A percentile compares a stretch with the other conserved stretches of the same genome.
phyloP scores from a whole-genome alignment of 176 grass and related monocot genomes.

The Panicum miliaceum region DNA sequence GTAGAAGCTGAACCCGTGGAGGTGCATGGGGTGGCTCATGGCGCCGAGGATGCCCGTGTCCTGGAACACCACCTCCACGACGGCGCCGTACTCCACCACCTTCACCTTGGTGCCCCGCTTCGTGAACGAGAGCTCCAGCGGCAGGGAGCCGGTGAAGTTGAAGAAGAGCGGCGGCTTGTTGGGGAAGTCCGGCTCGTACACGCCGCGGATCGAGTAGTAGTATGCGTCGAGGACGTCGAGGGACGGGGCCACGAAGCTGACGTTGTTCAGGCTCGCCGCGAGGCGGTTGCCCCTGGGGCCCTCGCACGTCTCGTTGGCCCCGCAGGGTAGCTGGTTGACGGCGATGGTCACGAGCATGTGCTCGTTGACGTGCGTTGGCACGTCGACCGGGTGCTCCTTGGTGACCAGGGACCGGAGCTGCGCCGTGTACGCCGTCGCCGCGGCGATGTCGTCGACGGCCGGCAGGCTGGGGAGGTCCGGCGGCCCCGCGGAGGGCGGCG shows the following conservation, averaged over 20 bases:
- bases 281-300: neutral
- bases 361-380: constrained; percentile 27
- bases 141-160: constrained; percentile 40
- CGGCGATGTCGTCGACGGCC: neutral
- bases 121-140: neutral
- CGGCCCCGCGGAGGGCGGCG: neutral
- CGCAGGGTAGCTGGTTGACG: constrained; percentile 34
- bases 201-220: constrained; percentile 17
- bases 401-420: constrained; percentile 37
- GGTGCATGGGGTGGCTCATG: constrained; percentile 52
- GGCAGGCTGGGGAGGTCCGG: constrained; percentile 30
- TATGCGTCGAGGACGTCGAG: constrained; percentile 54
- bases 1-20: constrained; percentile 50
- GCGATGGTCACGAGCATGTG: constrained; percentile 43
- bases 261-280: constrained; percentile 57
- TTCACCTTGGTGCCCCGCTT: constrained; percentile 60
- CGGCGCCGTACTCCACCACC: constrained; percentile 62
- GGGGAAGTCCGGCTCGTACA: constrained; percentile 60
- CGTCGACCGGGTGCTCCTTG: constrained; percentile 15
- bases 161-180: constrained; percentile 45
- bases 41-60: constrained; percentile 21
- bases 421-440: constrained; percentile 19
- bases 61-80: constrained; percentile 55
- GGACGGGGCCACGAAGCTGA: constrained; percentile 36
- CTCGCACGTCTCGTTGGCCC: neutral